Evolutionary conservation across 2,329 filamentous ascomycete genomes (phyloP), one percentile per base, ranked within the genome.

Genomic region (Aspergillus sp.): DNA sequence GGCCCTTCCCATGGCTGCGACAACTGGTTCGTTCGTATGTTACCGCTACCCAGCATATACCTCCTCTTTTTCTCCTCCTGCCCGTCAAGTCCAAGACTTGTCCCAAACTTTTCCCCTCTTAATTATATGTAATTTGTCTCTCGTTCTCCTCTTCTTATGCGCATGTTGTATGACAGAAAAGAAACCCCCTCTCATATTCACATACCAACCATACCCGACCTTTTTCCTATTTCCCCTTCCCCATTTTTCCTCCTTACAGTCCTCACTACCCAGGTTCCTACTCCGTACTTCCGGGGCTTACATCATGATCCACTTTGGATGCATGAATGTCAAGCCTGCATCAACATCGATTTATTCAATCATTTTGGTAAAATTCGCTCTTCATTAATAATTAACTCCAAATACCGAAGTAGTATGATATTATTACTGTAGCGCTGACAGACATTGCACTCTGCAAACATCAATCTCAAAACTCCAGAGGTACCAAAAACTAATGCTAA

Each of bases 251-350:
- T 49, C 44, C 44, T 49, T 23, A 36, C 32, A 36, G 32, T 36
- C 23, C 44, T 50, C 19, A 19, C 41, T 23, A 3, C 47, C 47
- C 47, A 36, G 32, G 11, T 32, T 8, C n/a, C 25, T 50, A 17
- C 47, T 30, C 47, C 47, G 25, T 30, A 27, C 25, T 4, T 17
- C 44, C 21, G 44, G 15, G 30, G 42, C 53, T 55, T 55, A 55
- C 53, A 55, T 55, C 53, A 55, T 44, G 39, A 27, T 30, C 39
- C 53, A 55, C 25, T 32, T 21, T 17, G 27, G 25, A 17, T 50
- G 25, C 44, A 17, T n/a, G 39, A 17, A 42, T 27, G 25, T 50
- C n/a, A n/a, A 17, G 25, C 8, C 41, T 44, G 41, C 41, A 44
- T 13, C n/a, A 23, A 48, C 23, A 49, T 50, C 27, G 30, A 13